These are phyloP conservation scores for Dalbergia oliveri DNA, from an alignment of 306 rosid species.

Conservation along the genomic window DNA sequence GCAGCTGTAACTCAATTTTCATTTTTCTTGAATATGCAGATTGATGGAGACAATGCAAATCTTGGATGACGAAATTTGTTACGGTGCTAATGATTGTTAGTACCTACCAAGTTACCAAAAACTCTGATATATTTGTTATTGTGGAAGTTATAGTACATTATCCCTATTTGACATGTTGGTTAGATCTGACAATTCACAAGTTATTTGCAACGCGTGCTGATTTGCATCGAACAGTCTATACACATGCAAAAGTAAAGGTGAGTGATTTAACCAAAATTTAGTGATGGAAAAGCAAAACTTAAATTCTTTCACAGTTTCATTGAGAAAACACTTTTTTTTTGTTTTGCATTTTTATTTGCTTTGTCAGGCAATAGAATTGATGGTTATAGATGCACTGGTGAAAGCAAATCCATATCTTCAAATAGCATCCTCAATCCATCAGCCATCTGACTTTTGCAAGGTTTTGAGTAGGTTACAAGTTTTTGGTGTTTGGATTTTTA, in stretches of 20 bases:
- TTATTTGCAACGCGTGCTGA: constrained; percentile 90
- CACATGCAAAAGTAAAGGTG: constrained; percentile 93
- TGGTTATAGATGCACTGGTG: constrained; percentile 78
- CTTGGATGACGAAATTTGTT: constrained; percentile 74
- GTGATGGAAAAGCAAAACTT: neutral
- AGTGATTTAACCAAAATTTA: constrained; percentile 25
- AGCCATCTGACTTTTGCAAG: constrained; percentile 91
- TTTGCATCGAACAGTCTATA: constrained; percentile 86
- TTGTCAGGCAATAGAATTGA: constrained; percentile 86
- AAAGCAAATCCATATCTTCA: constrained; percentile 69
- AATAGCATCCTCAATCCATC: constrained; percentile 66
- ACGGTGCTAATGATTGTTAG: constrained; percentile 84
- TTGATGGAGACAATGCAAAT: constrained; percentile 57
- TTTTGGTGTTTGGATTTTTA: constrained; percentile 32
- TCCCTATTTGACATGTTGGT: constrained; percentile 50
- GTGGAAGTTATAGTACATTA: constrained; percentile 36
- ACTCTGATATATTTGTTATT: constrained; percentile 39
- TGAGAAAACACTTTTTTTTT: constrained; percentile 13
- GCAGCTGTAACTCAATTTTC: constrained; percentile 24
- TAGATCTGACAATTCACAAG: constrained; percentile 86
- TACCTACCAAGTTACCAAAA: constrained; percentile 39
- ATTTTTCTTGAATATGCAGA: constrained; percentile 40
- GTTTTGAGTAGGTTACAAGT: constrained; percentile 50
- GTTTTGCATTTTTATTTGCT: neutral
- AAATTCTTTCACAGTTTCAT: neutral